phyloP scores from a whole-genome alignment of 1,284 basidiomycete genomes.

The Naganishia cerealis region DNA sequence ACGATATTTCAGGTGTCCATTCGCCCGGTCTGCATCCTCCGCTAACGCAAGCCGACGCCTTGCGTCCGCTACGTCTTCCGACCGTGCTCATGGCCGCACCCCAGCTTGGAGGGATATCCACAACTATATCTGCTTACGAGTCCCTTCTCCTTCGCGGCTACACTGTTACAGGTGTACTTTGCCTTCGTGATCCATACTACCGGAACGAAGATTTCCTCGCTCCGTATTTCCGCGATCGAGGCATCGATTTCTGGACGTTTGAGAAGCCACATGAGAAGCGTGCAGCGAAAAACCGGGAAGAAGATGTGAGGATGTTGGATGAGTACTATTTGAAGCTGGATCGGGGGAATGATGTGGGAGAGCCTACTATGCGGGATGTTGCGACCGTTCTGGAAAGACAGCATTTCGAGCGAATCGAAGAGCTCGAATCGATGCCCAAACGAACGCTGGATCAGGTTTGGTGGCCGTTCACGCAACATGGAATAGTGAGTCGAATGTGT shows the following conservation, averaged over 20 bases:
- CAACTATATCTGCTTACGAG: constrained; percentile 90
- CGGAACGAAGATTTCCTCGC: constrained; percentile 79
- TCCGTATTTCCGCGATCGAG: constrained; percentile 71
- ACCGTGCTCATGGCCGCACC: constrained; percentile 84
- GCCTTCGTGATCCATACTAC: constrained; percentile 85
- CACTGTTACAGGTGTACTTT: constrained; percentile 78
- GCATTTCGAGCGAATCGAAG: constrained; percentile 66
- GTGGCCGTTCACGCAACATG: constrained; percentile 99
- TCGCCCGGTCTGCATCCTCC: constrained; percentile 80
- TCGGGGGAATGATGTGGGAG: constrained; percentile 29
- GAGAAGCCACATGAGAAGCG: constrained; percentile 48
- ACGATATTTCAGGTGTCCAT: constrained; percentile 70
- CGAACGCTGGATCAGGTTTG: constrained; percentile 78
- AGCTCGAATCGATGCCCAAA: constrained; percentile 73
- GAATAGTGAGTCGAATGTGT: constrained; percentile 46
- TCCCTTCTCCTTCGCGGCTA: constrained; percentile 86
- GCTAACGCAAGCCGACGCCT: constrained; percentile 79
- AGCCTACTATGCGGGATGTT: constrained; percentile 59
- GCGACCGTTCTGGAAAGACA: constrained; percentile 65
- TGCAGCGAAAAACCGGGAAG: constrained; percentile 61
- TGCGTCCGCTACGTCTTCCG: constrained; percentile 80
- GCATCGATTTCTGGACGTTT: constrained; percentile 48
- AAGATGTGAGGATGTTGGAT: constrained; percentile 64
- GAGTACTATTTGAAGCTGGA: constrained; percentile 65
- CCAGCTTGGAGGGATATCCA: constrained; percentile 89